phyloP scores from a whole-genome alignment of 2,329 filamentous ascomycete genomes.

The Diplodia intermedia region DNA sequence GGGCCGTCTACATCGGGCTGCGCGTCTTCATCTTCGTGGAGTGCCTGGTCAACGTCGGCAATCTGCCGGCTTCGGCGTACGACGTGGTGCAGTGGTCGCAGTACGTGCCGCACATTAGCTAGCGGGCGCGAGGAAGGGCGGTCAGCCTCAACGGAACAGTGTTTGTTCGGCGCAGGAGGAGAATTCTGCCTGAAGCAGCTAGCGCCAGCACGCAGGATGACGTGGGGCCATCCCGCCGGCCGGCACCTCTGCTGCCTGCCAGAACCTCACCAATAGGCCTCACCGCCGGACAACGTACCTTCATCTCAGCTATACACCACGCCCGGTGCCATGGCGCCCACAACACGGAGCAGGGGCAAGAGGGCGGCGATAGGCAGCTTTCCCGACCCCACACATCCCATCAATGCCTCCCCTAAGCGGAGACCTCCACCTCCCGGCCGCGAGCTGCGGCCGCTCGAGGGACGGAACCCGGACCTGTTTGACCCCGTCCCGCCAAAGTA shows the following conservation, averaged over 20 bases:
- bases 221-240: not conserved
- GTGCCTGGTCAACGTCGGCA: conserved; percentile 36
- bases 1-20: conserved; percentile 31
- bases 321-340: conserved; percentile 15
- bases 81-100: conserved; percentile 35
- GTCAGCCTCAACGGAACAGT: not conserved
- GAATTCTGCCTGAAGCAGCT: conserved; percentile 13
- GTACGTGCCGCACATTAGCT: conserved; percentile 15
- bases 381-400: conserved; percentile 2
- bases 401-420: not conserved
- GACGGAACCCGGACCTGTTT: not conserved
- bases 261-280: not conserved
- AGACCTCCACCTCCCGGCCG: not conserved
- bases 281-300: too few relatives aligned
- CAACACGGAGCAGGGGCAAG: conserved; percentile 28
- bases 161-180: not conserved
- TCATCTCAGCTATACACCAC: too few relatives aligned
- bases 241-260: conserved; percentile 4
- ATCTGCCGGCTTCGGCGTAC: conserved; percentile 36
- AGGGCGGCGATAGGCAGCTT: conserved; percentile 17
- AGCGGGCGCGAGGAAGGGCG: not conserved
- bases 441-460: not conserved
- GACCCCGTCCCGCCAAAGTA: conserved; percentile 47
- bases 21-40: conserved; percentile 37
- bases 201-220: conserved; percentile 2